Conservation (phyloP, 139 green algal species). For the Chlorella sp. region DNA sequence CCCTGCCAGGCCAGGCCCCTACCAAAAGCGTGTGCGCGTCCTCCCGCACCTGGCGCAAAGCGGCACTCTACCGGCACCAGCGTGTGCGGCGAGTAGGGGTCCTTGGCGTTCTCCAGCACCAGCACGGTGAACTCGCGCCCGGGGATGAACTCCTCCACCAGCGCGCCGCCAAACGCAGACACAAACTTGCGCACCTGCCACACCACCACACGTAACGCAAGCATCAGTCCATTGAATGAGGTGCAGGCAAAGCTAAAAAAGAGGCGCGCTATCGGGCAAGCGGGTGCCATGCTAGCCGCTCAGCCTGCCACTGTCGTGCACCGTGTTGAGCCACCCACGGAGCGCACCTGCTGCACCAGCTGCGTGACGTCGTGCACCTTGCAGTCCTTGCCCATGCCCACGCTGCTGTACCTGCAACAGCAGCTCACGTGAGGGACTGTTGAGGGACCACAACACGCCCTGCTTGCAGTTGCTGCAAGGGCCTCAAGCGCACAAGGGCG, state of each 20-base stretch:
- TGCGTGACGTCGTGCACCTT: slow-evolving; percentile 5
- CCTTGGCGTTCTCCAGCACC: slow-evolving; percentile 17
- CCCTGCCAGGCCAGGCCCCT: too few relatives aligned
- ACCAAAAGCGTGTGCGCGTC: too few relatives aligned
- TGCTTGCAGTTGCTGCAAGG: too few relatives aligned
- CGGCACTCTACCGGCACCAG: slow-evolving; percentile 23
- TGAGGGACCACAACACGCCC: too few relatives aligned
- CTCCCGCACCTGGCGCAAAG: slow-evolving; percentile 11
- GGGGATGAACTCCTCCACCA: slow-evolving; percentile 30
- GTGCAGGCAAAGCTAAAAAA: too few relatives aligned
- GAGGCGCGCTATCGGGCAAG: too few relatives aligned
- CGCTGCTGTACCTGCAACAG: slow-evolving; percentile 15
- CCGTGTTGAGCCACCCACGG: background rate
- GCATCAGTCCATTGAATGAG: too few relatives aligned
- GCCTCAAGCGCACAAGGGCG: too few relatives aligned
- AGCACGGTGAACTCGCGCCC: slow-evolving; percentile 34
- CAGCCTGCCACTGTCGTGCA: too few relatives aligned
- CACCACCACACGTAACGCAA: too few relatives aligned
- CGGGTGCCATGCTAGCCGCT: too few relatives aligned
- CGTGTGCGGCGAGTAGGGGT: background rate
- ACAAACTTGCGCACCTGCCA: slow-evolving; percentile 22
- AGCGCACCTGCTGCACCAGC: slow-evolving; percentile 17
- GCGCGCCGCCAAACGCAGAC: slow-evolving; percentile 12
- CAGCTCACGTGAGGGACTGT: too few relatives aligned
- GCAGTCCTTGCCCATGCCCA: slow-evolving; percentile 21